These are phyloP conservation scores for Colletotrichum higginsianum DNA, from an alignment of 2,329 filamentous ascomycete genomes.

Conservation along the genomic window DNA sequence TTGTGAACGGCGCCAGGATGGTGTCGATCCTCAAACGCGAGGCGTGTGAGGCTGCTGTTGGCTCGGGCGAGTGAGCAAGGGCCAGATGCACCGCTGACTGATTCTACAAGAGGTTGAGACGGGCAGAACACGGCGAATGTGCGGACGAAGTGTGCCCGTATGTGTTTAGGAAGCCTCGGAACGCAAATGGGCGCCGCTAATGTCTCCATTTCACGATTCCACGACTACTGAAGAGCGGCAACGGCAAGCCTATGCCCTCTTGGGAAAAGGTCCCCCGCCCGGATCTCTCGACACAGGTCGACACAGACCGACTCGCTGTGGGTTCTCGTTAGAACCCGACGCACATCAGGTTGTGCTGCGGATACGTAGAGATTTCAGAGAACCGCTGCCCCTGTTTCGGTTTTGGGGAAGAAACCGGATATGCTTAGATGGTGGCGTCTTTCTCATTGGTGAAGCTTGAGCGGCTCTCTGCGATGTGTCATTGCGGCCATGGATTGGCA, in stretches of 20 bases:
- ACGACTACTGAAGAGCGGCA: conserved; percentile 15
- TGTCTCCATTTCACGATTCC: conserved; percentile 12
- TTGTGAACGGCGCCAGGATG: conserved; percentile 38
- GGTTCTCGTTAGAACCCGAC: conserved; percentile 18
- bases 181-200: conserved; percentile 23
- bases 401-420: conserved; percentile 26
- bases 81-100: conserved; percentile 29
- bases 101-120: conserved; percentile 32
- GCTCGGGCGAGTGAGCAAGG: conserved; percentile 28
- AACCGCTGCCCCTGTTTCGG: conserved; percentile 26
- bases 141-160: conserved; percentile 13
- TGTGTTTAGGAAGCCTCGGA: conserved; percentile 22
- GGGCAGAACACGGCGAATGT: conserved; percentile 21
- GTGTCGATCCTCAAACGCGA: conserved; percentile 39
- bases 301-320: conserved; percentile 16
- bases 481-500: not conserved
- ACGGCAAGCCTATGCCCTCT: conserved; percentile 2
- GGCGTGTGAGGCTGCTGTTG: conserved; percentile 36
- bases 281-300: conserved; percentile 22
- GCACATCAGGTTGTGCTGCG: not conserved
- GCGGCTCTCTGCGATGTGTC: not conserved
- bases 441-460: conserved; percentile 9
- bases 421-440: conserved; percentile 19
- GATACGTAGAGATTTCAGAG: not conserved
- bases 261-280: conserved; percentile 5